phyloP scores from a whole-genome alignment of 2,329 filamentous ascomycete genomes.

The Aspergillus oerlinghausenensis region DNA sequence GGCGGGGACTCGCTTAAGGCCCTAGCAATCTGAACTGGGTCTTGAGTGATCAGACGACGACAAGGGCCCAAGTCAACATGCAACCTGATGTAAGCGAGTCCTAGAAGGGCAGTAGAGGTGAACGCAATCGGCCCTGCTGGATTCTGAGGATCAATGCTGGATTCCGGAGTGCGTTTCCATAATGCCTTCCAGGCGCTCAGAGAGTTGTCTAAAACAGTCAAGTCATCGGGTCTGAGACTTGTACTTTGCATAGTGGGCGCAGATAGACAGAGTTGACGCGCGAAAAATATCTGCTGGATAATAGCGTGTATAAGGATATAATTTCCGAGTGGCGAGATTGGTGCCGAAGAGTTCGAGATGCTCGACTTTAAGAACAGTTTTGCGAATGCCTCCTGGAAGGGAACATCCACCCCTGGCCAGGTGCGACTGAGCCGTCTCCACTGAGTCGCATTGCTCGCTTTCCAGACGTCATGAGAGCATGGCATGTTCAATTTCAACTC shows the following conservation, averaged over 20 bases:
- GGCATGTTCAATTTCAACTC: slow-evolving; percentile 54
- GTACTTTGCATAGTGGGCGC: slow-evolving; percentile 40
- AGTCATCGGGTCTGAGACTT: slow-evolving; percentile 42
- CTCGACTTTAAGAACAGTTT: slow-evolving; percentile 40
- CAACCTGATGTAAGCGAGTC: slow-evolving; percentile 45
- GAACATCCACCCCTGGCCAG: slow-evolving; percentile 30
- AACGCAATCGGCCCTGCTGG: slow-evolving; percentile 52
- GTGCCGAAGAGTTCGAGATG: slow-evolving; percentile 29
- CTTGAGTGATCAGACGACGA: slow-evolving; percentile 44
- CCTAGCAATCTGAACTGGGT: slow-evolving; percentile 43
- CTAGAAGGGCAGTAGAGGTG: slow-evolving; percentile 46
- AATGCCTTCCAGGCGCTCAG: slow-evolving; percentile 49
- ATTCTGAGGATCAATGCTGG: slow-evolving; percentile 51
- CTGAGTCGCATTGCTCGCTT: slow-evolving; percentile 46
- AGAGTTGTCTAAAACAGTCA: slow-evolving; percentile 43
- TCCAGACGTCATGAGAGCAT: slow-evolving; percentile 52
- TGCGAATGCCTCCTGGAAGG: slow-evolving; percentile 44
- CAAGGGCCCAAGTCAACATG: slow-evolving; percentile 46
- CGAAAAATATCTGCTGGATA: slow-evolving; percentile 52
- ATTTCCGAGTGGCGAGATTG: slow-evolving; percentile 49
- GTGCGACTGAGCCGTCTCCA: slow-evolving; percentile 44
- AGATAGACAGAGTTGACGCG: slow-evolving; percentile 45
- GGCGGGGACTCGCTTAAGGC: slow-evolving; percentile 42
- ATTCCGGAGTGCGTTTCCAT: slow-evolving; percentile 52
- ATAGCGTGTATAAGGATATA: slow-evolving; percentile 53